These are phyloP conservation scores for Gonapodya prolifera DNA, from an alignment of 192 early-diverging fungal species.

Conservation along the genomic window DNA sequence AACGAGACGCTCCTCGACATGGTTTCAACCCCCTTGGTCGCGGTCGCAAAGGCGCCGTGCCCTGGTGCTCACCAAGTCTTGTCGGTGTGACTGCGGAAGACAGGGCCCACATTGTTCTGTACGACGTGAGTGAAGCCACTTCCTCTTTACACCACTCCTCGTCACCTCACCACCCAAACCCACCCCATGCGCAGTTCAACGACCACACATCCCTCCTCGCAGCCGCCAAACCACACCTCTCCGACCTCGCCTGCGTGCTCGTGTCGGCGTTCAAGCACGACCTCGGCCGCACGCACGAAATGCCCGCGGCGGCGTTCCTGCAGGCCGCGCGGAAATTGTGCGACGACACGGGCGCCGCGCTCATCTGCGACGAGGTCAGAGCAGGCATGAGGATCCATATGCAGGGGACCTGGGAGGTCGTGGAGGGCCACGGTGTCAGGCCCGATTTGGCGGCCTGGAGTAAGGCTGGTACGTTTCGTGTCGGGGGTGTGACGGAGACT, in stretches of 20 bases:
- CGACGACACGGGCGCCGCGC: background rate
- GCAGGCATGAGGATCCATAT: background rate
- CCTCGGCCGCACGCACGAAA: background rate
- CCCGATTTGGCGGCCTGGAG: constrained; percentile 5
- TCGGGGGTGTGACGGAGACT: background rate
- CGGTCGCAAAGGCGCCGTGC: background rate
- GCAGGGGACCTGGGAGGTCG: background rate
- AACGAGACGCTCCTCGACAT: no score
- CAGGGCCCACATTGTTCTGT: background rate
- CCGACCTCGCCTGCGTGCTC: constrained; percentile 1
- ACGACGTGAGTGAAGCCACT: background rate
- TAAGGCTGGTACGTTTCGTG: background rate
- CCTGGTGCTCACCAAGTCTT: background rate
- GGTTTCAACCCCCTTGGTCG: no score
- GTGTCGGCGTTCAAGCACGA: constrained; percentile 1
- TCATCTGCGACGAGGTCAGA: background rate
- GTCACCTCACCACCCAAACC: no score
- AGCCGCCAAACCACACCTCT: background rate
- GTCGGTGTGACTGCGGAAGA: constrained; percentile 1
- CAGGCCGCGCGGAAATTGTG: background rate
- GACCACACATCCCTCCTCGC: background rate
- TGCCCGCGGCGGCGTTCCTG: background rate
- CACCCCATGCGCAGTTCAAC: background rate
- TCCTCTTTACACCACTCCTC: background rate
- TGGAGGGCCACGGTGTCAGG: background rate